Percentiles rank a stretch among this genome's conserved stretches.
Evolutionary conservation across 2,329 filamentous ascomycete genomes (phyloP).

Genomic region (Cordyceps tenuipes): DNA sequence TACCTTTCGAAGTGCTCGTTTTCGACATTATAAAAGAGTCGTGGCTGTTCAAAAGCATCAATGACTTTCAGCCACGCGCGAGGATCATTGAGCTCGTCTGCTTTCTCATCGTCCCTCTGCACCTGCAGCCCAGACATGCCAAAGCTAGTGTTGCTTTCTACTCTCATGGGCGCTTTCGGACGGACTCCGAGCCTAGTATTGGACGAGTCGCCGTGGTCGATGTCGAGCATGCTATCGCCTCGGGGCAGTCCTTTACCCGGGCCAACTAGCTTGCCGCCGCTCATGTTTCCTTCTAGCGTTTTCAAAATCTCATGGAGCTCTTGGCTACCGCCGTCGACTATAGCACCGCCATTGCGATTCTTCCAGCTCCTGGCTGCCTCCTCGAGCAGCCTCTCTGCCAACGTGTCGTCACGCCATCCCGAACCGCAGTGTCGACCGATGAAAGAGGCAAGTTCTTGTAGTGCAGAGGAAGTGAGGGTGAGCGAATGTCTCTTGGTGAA

Average conservation of each 20-base stretch:
- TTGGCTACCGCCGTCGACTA: slow-evolving; percentile 73
- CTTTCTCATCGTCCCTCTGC: slow-evolving; percentile 48
- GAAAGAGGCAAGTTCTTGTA: slow-evolving; percentile 79
- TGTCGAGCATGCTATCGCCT: slow-evolving; percentile 56
- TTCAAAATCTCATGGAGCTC: slow-evolving; percentile 77
- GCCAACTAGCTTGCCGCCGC: slow-evolving; percentile 61
- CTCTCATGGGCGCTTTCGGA: slow-evolving; percentile 35
- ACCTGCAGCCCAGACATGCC: slow-evolving; percentile 46
- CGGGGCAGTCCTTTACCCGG: slow-evolving; percentile 41
- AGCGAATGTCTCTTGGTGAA: slow-evolving; percentile 98
- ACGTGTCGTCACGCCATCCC: slow-evolving; percentile 90
- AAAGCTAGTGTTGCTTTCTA: slow-evolving; percentile 61
- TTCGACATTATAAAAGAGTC: slow-evolving; percentile 62
- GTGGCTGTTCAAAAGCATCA: slow-evolving; percentile 77
- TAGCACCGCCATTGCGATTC: slow-evolving; percentile 76
- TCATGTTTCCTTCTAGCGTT: slow-evolving; percentile 80
- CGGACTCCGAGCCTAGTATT: slow-evolving; percentile 50
- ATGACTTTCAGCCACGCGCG: slow-evolving; percentile 79
- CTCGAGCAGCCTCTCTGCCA: slow-evolving; percentile 86
- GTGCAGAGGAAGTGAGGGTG: slow-evolving; percentile 77
- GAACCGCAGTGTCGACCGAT: slow-evolving; percentile 91
- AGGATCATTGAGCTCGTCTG: slow-evolving; percentile 57
- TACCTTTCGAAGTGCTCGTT: slow-evolving; percentile 90
- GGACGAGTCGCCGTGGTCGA: slow-evolving; percentile 41
- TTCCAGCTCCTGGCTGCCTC: slow-evolving; percentile 92